Conservation (phyloP, 768 basidiomycete genomes). For the Termitomyces sp. region DNA sequence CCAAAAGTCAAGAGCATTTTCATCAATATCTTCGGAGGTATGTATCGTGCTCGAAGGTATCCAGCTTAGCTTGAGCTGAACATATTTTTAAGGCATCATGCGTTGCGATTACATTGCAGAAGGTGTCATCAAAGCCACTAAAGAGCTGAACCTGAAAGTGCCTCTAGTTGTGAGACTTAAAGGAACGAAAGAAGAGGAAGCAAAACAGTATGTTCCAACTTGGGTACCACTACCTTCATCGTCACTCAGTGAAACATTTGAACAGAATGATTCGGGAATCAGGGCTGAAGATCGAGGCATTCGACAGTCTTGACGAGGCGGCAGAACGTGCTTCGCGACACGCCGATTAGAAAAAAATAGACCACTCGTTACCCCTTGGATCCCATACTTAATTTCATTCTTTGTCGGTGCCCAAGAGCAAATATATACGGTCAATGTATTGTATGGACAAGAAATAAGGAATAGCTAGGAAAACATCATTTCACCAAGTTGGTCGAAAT, state of each 20-base stretch:
- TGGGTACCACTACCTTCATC: not conserved
- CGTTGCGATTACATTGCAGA: constrained; percentile 97
- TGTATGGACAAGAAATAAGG: constrained; percentile 28
- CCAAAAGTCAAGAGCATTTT: constrained; percentile 97
- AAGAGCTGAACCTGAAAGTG: constrained; percentile 78
- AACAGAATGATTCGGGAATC: constrained; percentile 88
- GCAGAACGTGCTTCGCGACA: constrained; percentile 75
- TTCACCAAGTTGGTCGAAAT: constrained; percentile 50
- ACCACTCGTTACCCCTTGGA: constrained; percentile 1
- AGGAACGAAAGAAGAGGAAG: constrained; percentile 94
- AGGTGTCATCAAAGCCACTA: constrained; percentile 97
- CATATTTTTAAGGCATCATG: constrained; percentile 71
- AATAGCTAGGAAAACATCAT: constrained; percentile 16
- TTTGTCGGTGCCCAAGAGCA: constrained; percentile 4
- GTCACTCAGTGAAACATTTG: constrained; percentile 11
- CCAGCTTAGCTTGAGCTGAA: not conserved
- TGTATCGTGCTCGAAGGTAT: constrained; percentile 11
- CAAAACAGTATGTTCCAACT: constrained; percentile 69
- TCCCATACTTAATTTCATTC: constrained; percentile 8
- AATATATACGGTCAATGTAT: constrained; percentile 27
- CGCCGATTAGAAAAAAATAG: constrained; percentile 37
- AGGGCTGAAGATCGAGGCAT: constrained; percentile 89
- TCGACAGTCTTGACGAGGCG: constrained; percentile 91
- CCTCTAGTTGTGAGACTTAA: constrained; percentile 93
- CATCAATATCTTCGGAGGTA: constrained; percentile 95